Percentiles rank a stretch among this genome's conserved stretches.
Evolutionary conservation across 2,329 filamentous ascomycete genomes (phyloP).

Genomic region (Triangularia setosa): DNA sequence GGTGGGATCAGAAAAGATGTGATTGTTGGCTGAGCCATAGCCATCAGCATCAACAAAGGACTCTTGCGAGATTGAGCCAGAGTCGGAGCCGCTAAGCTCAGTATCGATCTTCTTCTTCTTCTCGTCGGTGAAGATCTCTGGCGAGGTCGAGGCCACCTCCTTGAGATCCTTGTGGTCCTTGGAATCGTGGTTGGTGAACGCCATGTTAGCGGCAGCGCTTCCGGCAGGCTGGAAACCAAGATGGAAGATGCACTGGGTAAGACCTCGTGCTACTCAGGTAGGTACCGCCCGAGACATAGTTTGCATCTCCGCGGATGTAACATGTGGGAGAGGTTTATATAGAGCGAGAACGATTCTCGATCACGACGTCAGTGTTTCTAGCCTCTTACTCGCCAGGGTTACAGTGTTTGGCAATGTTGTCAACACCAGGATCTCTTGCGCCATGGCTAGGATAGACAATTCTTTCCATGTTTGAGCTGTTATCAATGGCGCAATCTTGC

Average conservation of each 20-base stretch:
- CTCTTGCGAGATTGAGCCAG: not conserved
- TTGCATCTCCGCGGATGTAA: conserved; percentile 8
- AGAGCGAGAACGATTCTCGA: not conserved
- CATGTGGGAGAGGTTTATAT: conserved; percentile 2
- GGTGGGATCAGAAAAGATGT: conserved; percentile 46
- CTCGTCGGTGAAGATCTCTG: not conserved
- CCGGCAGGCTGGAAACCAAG: not conserved
- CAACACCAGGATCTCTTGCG: not conserved
- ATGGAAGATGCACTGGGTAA: not conserved
- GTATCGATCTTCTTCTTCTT: not conserved
- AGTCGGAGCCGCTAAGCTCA: not conserved
- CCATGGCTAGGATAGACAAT: not conserved
- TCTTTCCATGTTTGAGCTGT: not conserved
- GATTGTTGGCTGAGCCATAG: not conserved
- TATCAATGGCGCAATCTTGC: conserved; percentile 6
- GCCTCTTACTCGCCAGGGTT: not conserved
- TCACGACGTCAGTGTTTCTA: not conserved
- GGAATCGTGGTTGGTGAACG: not conserved
- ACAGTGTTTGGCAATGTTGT: not conserved
- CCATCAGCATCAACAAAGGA: not conserved
- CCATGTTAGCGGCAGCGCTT: not conserved
- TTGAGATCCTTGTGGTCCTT: not conserved
- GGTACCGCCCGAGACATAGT: conserved; percentile 1
- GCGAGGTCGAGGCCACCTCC: not conserved
- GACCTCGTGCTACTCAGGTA: not conserved